Evolutionary conservation across 2,329 filamentous ascomycete genomes (phyloP), one percentile per base, ranked within the genome.

Genomic region (Ophiostoma tasmaniense): DNA sequence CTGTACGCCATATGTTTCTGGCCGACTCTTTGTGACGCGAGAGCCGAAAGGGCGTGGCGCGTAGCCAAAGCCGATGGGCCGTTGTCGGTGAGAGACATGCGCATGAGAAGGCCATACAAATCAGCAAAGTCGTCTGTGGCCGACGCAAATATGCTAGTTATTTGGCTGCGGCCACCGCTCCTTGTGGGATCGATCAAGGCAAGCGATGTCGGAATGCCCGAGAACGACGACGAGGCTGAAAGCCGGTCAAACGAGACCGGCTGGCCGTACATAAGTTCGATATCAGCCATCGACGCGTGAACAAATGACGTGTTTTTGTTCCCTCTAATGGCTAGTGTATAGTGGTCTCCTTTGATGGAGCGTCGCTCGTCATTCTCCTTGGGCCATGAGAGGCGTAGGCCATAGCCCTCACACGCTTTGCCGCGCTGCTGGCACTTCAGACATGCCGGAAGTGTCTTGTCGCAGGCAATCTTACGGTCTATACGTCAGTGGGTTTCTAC

Each of bases 61-160:
- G 70, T 71, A 20, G 72, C 71, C 28, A 72, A 39, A 14, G 70
- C 62, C 1, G 72, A 66, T 17, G 68, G 67, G 28, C 62, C 50
- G 30, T 73, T 71, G 67, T 72, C 72, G 20, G 69, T 70, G 7
- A 74, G 45, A 1, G 73, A 72, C 70, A 74, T 72, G 20, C 71
- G 71, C 50, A 73, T 67, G 10, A 74, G 67, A 20, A 74, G 67
- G 17, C 67, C 52, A 67, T 73, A 74, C n/a, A 74, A 69, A 25
- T 72, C 70, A 3, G 66, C 66, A 64, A 72, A 71, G 4, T 69
- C 70, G 50, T 70, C 67, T 22, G 68, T 66, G 2, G 65, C 67
- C 3, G 71, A 64, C 20, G 69, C 68, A 28, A 73, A 50, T 30
- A 73, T 28, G 17, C 62, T 45, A 11, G 69, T 70, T 17, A 71